Conservation (phyloP, 2,329 filamentous ascomycete species). For the Trichophyton verrucosum region DNA sequence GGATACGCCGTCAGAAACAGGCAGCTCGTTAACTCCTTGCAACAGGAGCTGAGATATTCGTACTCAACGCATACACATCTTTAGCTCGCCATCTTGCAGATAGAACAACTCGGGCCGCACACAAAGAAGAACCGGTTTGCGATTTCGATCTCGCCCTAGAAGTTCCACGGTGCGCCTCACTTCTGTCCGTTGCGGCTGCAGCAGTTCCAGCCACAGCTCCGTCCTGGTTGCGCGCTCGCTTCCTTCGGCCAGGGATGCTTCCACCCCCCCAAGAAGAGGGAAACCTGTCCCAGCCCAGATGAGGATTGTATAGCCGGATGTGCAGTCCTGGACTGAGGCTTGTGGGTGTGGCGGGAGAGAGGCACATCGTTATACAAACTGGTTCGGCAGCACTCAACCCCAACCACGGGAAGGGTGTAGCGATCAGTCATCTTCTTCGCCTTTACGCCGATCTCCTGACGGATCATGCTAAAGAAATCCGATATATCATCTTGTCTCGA, state of each 20-base stretch:
- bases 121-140: not conserved
- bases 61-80: no score
- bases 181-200: not conserved
- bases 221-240: not conserved
- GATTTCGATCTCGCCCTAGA: not conserved
- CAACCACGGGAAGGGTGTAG: not conserved
- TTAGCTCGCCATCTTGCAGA: no score
- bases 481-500: constrained; percentile 2
- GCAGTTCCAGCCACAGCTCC: not conserved
- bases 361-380: not conserved
- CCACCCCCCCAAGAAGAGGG: not conserved
- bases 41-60: not conserved
- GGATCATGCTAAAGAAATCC: constrained; percentile 1
- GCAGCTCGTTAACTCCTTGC: not conserved
- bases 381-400: not conserved
- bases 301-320: not conserved
- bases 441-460: not conserved
- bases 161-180: not conserved
- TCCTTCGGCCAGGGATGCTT: not conserved
- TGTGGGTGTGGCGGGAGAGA: not conserved
- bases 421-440: not conserved
- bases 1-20: not conserved
- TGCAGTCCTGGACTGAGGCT: not conserved
- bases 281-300: not conserved
- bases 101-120: not conserved